phyloP scores from a whole-genome alignment of 352 stramenopile genomes.

The Globisporangium spiculum region DNA sequence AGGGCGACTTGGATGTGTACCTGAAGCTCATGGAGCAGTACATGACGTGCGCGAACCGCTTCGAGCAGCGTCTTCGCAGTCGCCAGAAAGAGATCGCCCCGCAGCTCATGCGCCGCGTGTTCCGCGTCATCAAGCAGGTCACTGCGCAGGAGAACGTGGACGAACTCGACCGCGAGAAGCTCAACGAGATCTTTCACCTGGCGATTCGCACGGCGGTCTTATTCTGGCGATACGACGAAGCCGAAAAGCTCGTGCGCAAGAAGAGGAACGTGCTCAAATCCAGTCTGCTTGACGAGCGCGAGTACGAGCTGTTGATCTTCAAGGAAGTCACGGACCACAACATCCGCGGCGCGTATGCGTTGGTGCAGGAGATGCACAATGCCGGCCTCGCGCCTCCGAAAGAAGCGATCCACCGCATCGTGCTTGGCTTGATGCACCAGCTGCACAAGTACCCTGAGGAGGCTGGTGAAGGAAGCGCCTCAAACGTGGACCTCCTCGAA shows the following conservation, averaged over 20 bases:
- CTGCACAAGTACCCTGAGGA: conserved; percentile 22
- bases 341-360: conserved; percentile 42
- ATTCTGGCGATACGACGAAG: conserved; percentile 64
- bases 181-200: conserved; percentile 52
- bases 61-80: conserved; percentile 49
- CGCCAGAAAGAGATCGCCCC: conserved; percentile 42
- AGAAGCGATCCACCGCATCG: conserved; percentile 72
- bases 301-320: conserved; percentile 77
- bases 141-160: conserved; percentile 22
- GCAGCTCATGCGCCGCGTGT: conserved; percentile 73
- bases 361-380: conserved; percentile 85
- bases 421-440: conserved; percentile 54
- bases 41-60: conserved; percentile 64
- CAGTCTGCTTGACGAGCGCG: conserved; percentile 26
- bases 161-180: conserved; percentile 26
- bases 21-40: conserved; percentile 75
- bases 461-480: background rate
- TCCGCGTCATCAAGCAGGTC: conserved; percentile 42
- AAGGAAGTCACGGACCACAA: conserved; percentile 47
- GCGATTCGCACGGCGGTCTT: conserved; percentile 53
- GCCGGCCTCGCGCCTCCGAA: conserved; percentile 54
- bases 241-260: conserved; percentile 43
- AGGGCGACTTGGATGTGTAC: conserved; percentile 48
- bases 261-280: conserved; percentile 44
- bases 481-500: conserved; percentile 4